These are phyloP conservation scores for Bidens hawaiensis DNA, from an alignment of 140 eudicot species.

Conservation along the genomic window DNA sequence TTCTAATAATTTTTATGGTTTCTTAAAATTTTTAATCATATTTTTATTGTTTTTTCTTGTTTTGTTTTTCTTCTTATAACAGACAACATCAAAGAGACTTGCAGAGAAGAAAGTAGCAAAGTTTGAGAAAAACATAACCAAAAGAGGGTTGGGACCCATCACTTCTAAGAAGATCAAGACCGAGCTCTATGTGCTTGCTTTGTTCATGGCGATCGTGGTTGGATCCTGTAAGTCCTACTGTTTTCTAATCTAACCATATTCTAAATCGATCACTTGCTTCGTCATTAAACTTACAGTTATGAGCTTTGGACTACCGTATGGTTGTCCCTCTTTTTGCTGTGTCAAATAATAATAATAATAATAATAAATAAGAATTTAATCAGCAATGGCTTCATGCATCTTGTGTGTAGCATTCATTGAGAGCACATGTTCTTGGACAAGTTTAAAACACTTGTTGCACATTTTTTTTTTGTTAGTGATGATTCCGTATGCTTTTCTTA, in stretches of 20 bases:
- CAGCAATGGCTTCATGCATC: not conserved
- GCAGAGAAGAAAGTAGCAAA: conserved; percentile 77
- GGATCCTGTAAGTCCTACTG: conserved; percentile 61
- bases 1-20: not conserved
- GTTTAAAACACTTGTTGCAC: not conserved
- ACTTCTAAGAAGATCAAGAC: conserved; percentile 44
- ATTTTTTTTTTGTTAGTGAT: not conserved
- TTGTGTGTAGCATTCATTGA: not conserved
- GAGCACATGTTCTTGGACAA: not conserved
- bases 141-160: conserved; percentile 40
- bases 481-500: not conserved
- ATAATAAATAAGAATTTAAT: not conserved
- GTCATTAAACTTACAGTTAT: not conserved
- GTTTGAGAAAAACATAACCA: conserved; percentile 75
- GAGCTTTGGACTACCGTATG: not conserved
- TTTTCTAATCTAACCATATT: not conserved
- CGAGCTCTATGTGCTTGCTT: conserved; percentile 51
- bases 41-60: not conserved
- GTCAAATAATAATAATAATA: not conserved
- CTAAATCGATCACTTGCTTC: not conserved
- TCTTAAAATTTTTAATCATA: too few species aligned
- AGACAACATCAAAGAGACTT: conserved; percentile 79
- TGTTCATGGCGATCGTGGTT: conserved; percentile 49
- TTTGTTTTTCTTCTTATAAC: conserved; percentile 4
- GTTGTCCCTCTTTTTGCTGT: not conserved